These are phyloP conservation scores for Scutellaria baicalensis DNA, from an alignment of 257 asterid species.

Conservation along the genomic window DNA sequence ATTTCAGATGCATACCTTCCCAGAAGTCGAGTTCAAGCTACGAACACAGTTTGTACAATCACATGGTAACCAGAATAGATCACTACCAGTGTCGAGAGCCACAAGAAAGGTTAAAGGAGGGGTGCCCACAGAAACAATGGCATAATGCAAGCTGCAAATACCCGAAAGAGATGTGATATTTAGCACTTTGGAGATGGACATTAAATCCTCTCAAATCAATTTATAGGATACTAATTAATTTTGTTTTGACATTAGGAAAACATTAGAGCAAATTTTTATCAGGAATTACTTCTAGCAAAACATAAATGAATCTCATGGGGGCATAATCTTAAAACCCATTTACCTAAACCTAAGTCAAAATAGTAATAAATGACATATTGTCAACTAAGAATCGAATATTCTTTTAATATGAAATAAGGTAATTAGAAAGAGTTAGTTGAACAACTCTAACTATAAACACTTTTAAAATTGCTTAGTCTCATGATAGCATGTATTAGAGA, in stretches of 20 bases:
- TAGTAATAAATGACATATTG: not conserved
- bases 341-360: not conserved
- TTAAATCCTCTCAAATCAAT: not conserved
- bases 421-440: not conserved
- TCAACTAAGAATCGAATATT: not conserved
- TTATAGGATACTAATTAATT: not conserved
- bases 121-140: conserved; percentile 74
- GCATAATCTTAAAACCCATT: too few species aligned
- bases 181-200: not conserved
- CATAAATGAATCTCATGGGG: too few species aligned
- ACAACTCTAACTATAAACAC: not conserved
- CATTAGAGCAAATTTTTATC: not conserved
- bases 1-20: conserved; percentile 28
- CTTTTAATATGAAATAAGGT: too few species aligned
- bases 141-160: conserved; percentile 80
- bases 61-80: conserved; percentile 96
- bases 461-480: not conserved
- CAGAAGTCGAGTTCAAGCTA: conserved; percentile 36
- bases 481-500: not conserved
- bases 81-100: conserved; percentile 98
- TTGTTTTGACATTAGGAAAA: not conserved
- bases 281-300: not conserved
- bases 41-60: conserved; percentile 59
- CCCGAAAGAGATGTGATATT: not conserved
- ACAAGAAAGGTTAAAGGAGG: conserved; percentile 60